Evolutionary conservation across 371 early-diverging fungal species (phyloP).

Genomic region (Mortierella sp.): DNA sequence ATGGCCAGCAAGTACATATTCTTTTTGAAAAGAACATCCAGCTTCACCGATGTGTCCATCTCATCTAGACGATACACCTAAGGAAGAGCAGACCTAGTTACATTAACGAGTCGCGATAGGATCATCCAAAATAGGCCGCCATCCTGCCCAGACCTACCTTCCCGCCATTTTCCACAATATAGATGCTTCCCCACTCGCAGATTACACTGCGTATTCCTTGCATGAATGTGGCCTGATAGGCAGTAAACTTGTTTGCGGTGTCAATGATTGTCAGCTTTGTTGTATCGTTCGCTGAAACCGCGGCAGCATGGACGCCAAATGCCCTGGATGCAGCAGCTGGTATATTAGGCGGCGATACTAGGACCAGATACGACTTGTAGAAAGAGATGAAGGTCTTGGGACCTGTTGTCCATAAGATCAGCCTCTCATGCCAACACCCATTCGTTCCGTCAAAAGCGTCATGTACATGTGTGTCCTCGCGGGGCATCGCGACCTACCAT

Average conservation of each 20-base stretch:
- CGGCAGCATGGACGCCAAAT: constrained; percentile 28
- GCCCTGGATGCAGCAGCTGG: constrained; percentile 54
- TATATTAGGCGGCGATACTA: constrained; percentile 74
- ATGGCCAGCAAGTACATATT: constrained; percentile 91
- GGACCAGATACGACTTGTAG: constrained; percentile 81
- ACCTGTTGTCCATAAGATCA: constrained; percentile 29
- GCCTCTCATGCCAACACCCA: constrained; percentile 6
- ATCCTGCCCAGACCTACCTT: constrained; percentile 59
- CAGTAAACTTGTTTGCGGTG: constrained; percentile 89
- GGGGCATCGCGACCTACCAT: constrained; percentile 55
- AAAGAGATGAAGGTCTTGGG: constrained; percentile 79
- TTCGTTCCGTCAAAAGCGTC: neutral
- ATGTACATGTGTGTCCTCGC: constrained; percentile 6
- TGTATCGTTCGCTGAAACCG: constrained; percentile 56
- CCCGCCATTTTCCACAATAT: constrained; percentile 83
- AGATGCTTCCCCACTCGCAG: constrained; percentile 92
- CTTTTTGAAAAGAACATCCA: constrained; percentile 87
- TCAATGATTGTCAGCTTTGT: constrained; percentile 91
- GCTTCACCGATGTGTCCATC: constrained; percentile 85
- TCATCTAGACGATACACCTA: constrained; percentile 87
- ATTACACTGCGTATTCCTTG: constrained; percentile 75
- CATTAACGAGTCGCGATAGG: too few relatives aligned
- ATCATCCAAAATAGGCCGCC: too few relatives aligned
- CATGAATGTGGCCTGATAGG: constrained; percentile 79
- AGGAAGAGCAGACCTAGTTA: neutral